A percentile compares a stretch with the other conserved stretches of the same genome.
Conservation (phyloP, 2,329 filamentous ascomycete species). For the Epichloe coenophiala region DNA sequence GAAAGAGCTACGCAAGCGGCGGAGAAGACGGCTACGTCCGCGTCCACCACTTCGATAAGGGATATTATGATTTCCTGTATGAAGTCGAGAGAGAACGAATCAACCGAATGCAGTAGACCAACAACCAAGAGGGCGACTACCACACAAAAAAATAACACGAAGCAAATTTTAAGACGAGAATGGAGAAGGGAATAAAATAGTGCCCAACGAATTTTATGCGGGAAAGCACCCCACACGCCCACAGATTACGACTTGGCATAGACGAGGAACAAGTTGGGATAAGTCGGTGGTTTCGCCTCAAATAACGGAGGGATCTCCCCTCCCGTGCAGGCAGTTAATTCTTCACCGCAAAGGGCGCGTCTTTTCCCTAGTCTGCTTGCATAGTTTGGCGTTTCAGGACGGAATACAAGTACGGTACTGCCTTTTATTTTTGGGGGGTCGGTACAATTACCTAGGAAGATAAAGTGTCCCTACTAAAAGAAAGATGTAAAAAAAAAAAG, state of each 20-base stretch:
- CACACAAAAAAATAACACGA: background rate
- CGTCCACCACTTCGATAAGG: constrained; percentile 96
- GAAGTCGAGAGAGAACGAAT: constrained; percentile 83
- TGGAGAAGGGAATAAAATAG: background rate
- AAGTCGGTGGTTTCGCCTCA: background rate
- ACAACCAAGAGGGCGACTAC: background rate
- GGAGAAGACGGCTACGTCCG: constrained; percentile 98
- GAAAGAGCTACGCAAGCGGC: constrained; percentile 85
- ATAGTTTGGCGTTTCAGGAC: constrained; percentile 28
- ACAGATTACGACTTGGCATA: background rate
- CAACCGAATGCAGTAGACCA: constrained; percentile 28
- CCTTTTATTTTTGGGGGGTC: background rate
- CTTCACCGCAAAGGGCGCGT: constrained; percentile 4
- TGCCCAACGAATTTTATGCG: background rate
- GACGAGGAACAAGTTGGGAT: background rate
- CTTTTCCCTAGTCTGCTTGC: constrained; percentile 26
- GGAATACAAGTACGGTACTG: constrained; percentile 10
- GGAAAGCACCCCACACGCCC: background rate
- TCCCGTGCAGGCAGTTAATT: background rate
- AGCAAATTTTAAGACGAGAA: background rate
- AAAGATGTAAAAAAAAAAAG: background rate
- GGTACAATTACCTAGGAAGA: no score
- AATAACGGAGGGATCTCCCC: background rate
- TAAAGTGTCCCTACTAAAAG: background rate
- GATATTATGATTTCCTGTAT: constrained; percentile 97